A percentile compares a stretch with the other conserved stretches of the same genome.
Evolutionary conservation across 345 rosid species (phyloP).

Genomic region (Limnanthes douglasii): DNA sequence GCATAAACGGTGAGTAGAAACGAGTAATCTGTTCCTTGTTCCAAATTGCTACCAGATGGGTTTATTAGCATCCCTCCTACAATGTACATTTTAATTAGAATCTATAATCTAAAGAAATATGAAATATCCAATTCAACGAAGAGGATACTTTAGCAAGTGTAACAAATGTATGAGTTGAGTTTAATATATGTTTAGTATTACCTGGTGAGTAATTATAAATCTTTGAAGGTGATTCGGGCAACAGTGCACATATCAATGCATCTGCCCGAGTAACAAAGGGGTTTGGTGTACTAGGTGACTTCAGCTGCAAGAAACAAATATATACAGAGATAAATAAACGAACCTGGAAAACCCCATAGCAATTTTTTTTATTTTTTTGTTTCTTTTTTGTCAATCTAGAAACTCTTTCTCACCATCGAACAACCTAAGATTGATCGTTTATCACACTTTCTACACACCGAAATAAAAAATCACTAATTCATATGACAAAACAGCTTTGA

Average conservation of each 20-base stretch:
- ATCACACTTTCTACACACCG: too few species aligned
- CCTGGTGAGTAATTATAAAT: neutral
- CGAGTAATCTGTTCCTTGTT: conserved; percentile 35
- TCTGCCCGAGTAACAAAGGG: conserved; percentile 21
- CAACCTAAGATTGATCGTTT: neutral
- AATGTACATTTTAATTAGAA: neutral
- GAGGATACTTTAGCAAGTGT: neutral
- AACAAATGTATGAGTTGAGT: neutral
- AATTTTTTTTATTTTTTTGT: too few species aligned
- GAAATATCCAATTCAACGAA: neutral
- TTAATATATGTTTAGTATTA: neutral
- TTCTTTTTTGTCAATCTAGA: too few species aligned
- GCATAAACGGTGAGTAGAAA: conserved; percentile 33
- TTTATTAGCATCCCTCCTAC: conserved; percentile 39
- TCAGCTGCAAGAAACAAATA: neutral
- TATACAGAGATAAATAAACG: neutral
- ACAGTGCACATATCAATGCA: conserved; percentile 23
- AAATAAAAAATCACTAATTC: too few species aligned
- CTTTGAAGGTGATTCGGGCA: conserved; percentile 44
- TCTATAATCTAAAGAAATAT: neutral
- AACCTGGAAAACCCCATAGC: neutral
- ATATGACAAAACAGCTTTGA: too few species aligned
- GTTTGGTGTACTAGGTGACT: neutral
- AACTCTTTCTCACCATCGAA: conserved; percentile 13
- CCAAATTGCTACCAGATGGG: conserved; percentile 42